Base-by-base conservation (phyloP, 495 filamentous ascomycete genomes). In the Xylona heveae region DNA sequence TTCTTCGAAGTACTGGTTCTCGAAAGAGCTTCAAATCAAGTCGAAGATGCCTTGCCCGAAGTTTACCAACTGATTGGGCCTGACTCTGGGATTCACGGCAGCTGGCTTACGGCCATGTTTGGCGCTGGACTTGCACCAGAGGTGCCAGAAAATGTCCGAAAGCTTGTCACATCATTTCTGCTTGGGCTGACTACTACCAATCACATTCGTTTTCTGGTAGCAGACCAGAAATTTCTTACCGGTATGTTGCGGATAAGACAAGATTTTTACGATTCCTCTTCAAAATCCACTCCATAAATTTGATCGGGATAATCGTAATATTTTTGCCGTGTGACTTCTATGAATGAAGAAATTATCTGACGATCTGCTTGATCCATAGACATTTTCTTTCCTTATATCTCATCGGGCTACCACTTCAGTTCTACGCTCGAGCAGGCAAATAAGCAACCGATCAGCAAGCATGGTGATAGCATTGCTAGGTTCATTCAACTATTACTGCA, bases 21-120 rank as follows among this genome's bases (percentile, higher is more conserved):
- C 8, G 47, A 43, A 20, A 38, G 54, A 6, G 55, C 55, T 36
- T 29, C 47, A 16, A 58, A 58, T 35, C 54, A 58, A 34, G 43
- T 54, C 10, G 21, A 49, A 23, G 54, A 45, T 5, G 50, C 51
- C 33, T 29, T 49, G 15, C 25, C 23, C n/a, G 53, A 55, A 13
- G 41, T 57, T 2, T 31, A 42, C 12, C 28, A 30, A 4, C 33
- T 56, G 1, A 30, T 44, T 16, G 31, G 37, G 5, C 10, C 43
- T 13, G 24, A 24, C 3, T 47, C 39, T 6, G n/a, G 37, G 0
- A 35, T 48, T 15, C 33, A 37, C 12, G 9, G 28, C 12, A 28
- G 12, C 2, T 46, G 41, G 40, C 32, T 36, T 12, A 40, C 33
- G 12, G 26, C 32, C 24, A 39, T 54, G 3, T 35, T 57, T 5